Evolutionary conservation across 805 yeast species (phyloP).

Genomic region (Tetrapisispora arboricola): DNA sequence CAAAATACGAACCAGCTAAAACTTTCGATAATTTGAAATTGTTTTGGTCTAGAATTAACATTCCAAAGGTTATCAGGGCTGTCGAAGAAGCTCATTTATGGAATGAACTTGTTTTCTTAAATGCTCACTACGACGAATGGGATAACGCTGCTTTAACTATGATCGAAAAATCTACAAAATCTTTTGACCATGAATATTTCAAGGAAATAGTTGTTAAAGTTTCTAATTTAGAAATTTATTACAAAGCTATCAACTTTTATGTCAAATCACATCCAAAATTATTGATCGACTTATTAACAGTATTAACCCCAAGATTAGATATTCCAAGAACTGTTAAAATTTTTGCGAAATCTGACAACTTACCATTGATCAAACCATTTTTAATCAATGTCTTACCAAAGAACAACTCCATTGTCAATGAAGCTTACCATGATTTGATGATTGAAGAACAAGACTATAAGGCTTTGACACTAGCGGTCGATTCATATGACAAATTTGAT

Average conservation of each 20-base stretch:
- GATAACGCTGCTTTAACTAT: slow-evolving; percentile 95
- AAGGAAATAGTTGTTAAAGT: slow-evolving; percentile 93
- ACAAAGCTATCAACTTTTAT: slow-evolving; percentile 93
- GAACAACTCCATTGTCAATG: slow-evolving; percentile 84
- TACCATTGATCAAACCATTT: slow-evolving; percentile 93
- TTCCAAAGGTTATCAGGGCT: slow-evolving; percentile 92
- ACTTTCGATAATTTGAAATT: slow-evolving; percentile 94
- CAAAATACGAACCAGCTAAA: slow-evolving; percentile 81
- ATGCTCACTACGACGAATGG: slow-evolving; percentile 98
- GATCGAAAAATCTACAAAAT: slow-evolving; percentile 89
- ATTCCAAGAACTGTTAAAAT: slow-evolving; percentile 90
- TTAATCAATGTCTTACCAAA: slow-evolving; percentile 82
- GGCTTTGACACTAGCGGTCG: slow-evolving; percentile 78
- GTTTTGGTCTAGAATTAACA: slow-evolving; percentile 96
- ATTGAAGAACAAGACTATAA: slow-evolving; percentile 96
- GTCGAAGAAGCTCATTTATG: slow-evolving; percentile 90
- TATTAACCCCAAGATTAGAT: slow-evolving; percentile 80
- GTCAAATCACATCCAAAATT: slow-evolving; percentile 86
- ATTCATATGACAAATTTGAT: slow-evolving; percentile 83
- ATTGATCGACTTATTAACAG: slow-evolving; percentile 75
- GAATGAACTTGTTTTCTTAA: slow-evolving; percentile 91
- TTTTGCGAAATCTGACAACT: slow-evolving; percentile 89
- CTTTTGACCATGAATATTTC: slow-evolving; percentile 88
- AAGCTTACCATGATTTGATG: slow-evolving; percentile 89
- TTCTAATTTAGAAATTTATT: slow-evolving; percentile 90